Evolutionary conservation across 768 basidiomycete genomes (phyloP), one percentile per base, ranked within the genome.

Genomic region (Mycena epipterygia): DNA sequence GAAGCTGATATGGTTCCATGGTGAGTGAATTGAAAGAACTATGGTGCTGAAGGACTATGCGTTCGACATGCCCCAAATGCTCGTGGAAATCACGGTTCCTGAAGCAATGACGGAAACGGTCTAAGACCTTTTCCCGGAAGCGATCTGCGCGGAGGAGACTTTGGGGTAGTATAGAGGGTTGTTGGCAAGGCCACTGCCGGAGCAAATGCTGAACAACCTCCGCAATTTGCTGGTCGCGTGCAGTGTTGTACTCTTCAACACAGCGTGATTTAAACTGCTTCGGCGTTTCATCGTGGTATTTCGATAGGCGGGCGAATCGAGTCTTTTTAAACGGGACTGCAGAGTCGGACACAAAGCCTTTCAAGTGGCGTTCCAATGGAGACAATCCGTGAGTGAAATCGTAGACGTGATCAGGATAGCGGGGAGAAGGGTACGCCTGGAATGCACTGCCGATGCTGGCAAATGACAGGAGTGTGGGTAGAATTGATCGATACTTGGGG

Each of bases 401-500:
- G 23, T 62, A 62, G 44, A 62, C 25, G 33, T 62, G 60, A 5
- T 49, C 60, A 35, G 60, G 60, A 62, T 62, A 39, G 23, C 14
- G 46, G 35, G 60, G 60, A 27, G 48, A 62, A 35, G 32, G 30
- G 60, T 62, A 49, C 13, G 21, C n/a, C 32, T 21, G 48, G 60
- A 62, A 62, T 51, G 46, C 48, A 21, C 42, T 51, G 48, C 60
- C 60, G 23, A 62, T 48, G 35, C 48, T 62, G n/a, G 60, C 60
- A 62, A 62, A 62, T 27, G 48, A 49, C 39, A 62, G 25, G 14
- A 62, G 35, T 13, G 60, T 62, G 17, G 60, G 60, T 21, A 62
- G 46, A 51, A 62, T 35, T 8, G 30, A 16, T 25, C 60, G 60
- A 62, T 62, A 62, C 33, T 49, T 48, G 33, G 44, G 60, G 35